Base-by-base conservation (phyloP, 2,329 filamentous ascomycete genomes). In the Chalaropsis ovoidea region DNA sequence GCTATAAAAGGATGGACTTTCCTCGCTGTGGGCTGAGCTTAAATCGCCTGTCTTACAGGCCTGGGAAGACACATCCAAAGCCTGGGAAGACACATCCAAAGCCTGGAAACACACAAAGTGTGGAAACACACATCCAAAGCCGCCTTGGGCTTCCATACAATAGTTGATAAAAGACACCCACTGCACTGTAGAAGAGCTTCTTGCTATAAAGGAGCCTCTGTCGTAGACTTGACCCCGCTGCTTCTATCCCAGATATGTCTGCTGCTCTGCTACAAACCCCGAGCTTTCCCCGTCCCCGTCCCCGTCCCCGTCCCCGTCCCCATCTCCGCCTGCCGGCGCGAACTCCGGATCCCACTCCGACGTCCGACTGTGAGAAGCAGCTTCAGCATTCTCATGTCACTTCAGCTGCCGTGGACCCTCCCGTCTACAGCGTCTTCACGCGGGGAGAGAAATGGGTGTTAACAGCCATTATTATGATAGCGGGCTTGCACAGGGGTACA, bases 381-480 rank as follows among this genome's bases (percentile, higher is more conserved):
- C 10, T 56, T 15, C 22, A 56, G 22, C 1, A 24, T 17, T 7
- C 5, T 10, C 22, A 31, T 17, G 52, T 17, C 27, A 11, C 52
- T 56, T 56, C 22, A 13, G 11, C 5, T 2, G 19, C 24, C 27
- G 22, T 24, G 1, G 52, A 56, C 27, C 13, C 52, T 56, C 52
- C 52, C 17, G 52, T 61, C 2, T 72, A 72, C 41, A 70, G 69
- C 62, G 66, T 72, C 39, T 72, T 71, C 61, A 69, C 66, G 7
- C 66, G 68, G 1, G 63, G 67, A 5, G 70, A 72, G 65, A 73
- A 72, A 66, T 72, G 71, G 71, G 65, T 69, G 22, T 67, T 72
- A 0, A 71, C 72, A 2, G 68, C 64, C 1, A 70, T 72, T 54
- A 71, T 72, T 1, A 71, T 70, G 0, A 67, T 72, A 1, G 71